Evolutionary conservation across 352 stramenopile species (phyloP).

Genomic region (Globisporangium nodosum): DNA sequence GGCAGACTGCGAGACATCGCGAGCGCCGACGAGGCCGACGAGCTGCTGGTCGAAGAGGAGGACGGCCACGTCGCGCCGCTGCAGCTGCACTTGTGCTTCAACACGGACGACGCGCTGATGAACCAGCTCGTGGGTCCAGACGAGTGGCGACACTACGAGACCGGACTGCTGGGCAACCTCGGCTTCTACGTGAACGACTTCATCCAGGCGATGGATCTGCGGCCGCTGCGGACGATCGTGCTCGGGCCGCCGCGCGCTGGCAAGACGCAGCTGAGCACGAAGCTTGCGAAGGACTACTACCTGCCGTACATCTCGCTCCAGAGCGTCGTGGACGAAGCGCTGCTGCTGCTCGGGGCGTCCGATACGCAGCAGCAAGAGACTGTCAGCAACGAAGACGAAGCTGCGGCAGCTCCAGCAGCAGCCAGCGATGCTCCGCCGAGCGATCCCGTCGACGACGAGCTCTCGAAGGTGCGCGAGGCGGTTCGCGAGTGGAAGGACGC

Average conservation of each 20-base stretch:
- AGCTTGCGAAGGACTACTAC: constrained; percentile 67
- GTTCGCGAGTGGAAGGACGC: constrained; percentile 26
- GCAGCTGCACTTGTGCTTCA: constrained; percentile 72
- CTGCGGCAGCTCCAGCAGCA: constrained; percentile 11
- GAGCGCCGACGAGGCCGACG: constrained; percentile 42
- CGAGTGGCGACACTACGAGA: constrained; percentile 63
- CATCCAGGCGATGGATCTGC: constrained; percentile 65
- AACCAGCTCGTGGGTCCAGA: constrained; percentile 48
- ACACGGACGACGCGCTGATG: constrained; percentile 42
- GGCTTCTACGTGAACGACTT: constrained; percentile 70
- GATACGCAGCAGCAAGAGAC: constrained; percentile 16
- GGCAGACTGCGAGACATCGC: constrained; percentile 34
- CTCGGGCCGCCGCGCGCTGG: constrained; percentile 59
- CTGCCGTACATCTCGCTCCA: constrained; percentile 53
- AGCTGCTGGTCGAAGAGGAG: constrained; percentile 52
- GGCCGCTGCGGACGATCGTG: constrained; percentile 63
- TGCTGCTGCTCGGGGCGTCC: constrained; percentile 16
- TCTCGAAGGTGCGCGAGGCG: constrained; percentile 35
- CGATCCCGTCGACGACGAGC: constrained; percentile 18
- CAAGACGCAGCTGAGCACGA: constrained; percentile 50
- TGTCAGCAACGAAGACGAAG: constrained; percentile 7
- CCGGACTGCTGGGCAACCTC: constrained; percentile 58
- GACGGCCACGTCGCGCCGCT: constrained; percentile 49
- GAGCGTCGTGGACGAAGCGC: constrained; percentile 33
- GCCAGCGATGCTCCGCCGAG: not conserved